Evolutionary conservation across 2,329 filamentous ascomycete species (phyloP).

Genomic region (Pyricularia sp.): DNA sequence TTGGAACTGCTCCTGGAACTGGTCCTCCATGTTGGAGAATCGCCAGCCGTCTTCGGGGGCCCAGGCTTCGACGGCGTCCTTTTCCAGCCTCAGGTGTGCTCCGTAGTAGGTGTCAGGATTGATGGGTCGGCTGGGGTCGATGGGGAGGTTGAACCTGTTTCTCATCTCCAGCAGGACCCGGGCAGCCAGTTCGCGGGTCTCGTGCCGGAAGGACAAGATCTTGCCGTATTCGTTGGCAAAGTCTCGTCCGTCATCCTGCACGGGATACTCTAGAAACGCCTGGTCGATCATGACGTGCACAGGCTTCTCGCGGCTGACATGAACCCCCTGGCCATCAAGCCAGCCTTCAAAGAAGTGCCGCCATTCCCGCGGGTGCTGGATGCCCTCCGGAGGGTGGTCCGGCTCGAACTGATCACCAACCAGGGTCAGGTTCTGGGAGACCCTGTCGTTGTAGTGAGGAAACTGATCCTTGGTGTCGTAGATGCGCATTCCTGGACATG

Average conservation of each 20-base stretch:
- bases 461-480: slow-evolving; percentile 20
- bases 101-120: slow-evolving; percentile 18
- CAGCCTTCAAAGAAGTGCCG: slow-evolving; percentile 18
- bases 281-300: slow-evolving; percentile 21
- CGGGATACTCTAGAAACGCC: slow-evolving; percentile 27
- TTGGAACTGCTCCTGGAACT: slow-evolving; percentile 19
- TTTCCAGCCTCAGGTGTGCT: slow-evolving; percentile 21
- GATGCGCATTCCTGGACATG: slow-evolving; percentile 18
- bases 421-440: slow-evolving; percentile 11
- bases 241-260: slow-evolving; percentile 21
- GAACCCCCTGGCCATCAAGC: slow-evolving; percentile 15
- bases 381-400: slow-evolving; percentile 15
- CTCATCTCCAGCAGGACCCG: slow-evolving; percentile 16
- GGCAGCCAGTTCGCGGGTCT: slow-evolving; percentile 19
- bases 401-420: slow-evolving; percentile 22
- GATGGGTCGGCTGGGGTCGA: slow-evolving; percentile 17
- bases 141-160: slow-evolving; percentile 12
- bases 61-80: slow-evolving; percentile 21
- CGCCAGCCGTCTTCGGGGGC: slow-evolving; percentile 17
- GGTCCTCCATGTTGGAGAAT: slow-evolving; percentile 20
- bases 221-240: slow-evolving; percentile 24
- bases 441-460: slow-evolving; percentile 14
- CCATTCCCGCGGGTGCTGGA: slow-evolving; percentile 17
- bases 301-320: slow-evolving; percentile 9
- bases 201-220: slow-evolving; percentile 21